These are phyloP conservation scores for Pleurotus eryngii DNA, from an alignment of 768 basidiomycete genomes.

Conservation along the genomic window DNA sequence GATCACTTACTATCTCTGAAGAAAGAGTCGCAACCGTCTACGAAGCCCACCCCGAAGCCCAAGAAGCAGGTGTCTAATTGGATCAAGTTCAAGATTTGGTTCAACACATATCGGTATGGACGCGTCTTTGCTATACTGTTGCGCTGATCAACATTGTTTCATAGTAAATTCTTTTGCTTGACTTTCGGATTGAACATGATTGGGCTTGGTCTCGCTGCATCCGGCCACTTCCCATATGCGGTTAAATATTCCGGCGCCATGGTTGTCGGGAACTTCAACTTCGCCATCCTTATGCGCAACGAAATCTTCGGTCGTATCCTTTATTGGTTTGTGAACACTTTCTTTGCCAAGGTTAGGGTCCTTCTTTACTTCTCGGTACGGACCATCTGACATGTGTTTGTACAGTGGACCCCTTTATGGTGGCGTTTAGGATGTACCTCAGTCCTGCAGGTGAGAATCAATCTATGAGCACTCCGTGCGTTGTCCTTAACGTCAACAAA, in stretches of 20 bases:
- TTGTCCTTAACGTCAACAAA: conserved; percentile 7
- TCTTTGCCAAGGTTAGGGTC: conserved; percentile 59
- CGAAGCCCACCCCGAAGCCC: conserved; percentile 37
- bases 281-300: conserved; percentile 72
- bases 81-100: conserved; percentile 62
- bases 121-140: background rate
- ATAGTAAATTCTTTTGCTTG: conserved; percentile 68
- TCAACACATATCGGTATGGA: conserved; percentile 62
- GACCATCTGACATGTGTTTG: conserved; percentile 9
- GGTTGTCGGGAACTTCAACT: conserved; percentile 68
- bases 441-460: conserved; percentile 52
- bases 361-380: background rate
- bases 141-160: background rate
- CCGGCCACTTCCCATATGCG: conserved; percentile 66
- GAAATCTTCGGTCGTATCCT: conserved; percentile 72
- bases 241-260: conserved; percentile 59
- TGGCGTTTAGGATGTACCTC: conserved; percentile 73
- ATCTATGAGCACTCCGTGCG: background rate
- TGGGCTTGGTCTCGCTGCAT: conserved; percentile 56
- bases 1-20: conserved; percentile 31
- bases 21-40: conserved; percentile 28
- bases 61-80: conserved; percentile 60
- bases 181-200: conserved; percentile 59
- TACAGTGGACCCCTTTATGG: conserved; percentile 43
- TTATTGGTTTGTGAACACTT: conserved; percentile 63